phyloP scores from a whole-genome alignment of 345 rosid genomes.

The Corymbia maculata region DNA sequence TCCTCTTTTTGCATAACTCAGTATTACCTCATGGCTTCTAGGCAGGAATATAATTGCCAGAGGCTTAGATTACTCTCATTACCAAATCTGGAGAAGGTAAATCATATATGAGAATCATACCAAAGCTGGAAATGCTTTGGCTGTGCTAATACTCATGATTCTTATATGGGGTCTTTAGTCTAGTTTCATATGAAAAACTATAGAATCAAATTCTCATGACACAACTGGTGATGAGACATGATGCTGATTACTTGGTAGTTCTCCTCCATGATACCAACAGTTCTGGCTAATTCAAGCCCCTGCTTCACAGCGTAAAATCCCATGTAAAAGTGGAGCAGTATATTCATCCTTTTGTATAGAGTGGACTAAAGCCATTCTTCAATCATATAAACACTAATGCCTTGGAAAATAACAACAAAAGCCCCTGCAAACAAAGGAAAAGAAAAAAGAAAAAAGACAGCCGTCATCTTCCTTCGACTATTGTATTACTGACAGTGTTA shows the following conservation, averaged over 20 bases:
- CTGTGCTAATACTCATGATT: background rate
- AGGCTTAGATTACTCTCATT: background rate
- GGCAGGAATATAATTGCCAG: background rate
- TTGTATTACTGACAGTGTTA: no score
- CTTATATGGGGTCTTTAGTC: background rate
- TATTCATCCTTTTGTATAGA: background rate
- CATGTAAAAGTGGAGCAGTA: background rate
- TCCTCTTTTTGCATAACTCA: background rate
- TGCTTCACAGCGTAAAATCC: background rate
- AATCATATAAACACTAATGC: background rate
- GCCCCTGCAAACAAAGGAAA: no score
- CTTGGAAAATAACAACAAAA: no score
- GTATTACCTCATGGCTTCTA: background rate
- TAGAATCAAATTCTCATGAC: background rate
- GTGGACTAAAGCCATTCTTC: background rate
- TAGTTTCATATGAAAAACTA: background rate
- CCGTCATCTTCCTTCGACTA: no score
- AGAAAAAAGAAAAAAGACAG: no score
- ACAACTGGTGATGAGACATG: background rate
- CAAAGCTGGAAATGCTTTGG: background rate
- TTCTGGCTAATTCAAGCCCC: background rate
- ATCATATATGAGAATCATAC: background rate
- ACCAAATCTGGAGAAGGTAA: background rate
- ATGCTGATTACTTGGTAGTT: background rate
- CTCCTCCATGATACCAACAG: background rate